These are phyloP conservation scores for Penicillium sp. DNA, from an alignment of 2,329 filamentous ascomycete genomes.

Conservation along the genomic window DNA sequence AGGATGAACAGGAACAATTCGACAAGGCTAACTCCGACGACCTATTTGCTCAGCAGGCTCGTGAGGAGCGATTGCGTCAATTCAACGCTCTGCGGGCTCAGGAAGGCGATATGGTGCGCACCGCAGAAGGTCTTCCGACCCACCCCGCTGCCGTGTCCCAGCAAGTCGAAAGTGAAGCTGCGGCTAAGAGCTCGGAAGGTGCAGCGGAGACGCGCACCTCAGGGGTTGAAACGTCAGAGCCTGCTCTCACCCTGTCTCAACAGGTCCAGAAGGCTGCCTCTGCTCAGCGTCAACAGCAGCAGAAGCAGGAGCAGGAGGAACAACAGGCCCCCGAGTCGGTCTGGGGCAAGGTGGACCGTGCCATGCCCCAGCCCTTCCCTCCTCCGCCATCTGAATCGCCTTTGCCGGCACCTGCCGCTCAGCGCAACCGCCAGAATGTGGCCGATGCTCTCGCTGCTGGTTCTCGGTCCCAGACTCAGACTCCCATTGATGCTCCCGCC, in stretches of 20 bases:
- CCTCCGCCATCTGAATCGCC: conserved; percentile 73
- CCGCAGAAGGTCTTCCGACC: conserved; percentile 40
- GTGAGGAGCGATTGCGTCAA: conserved; percentile 69
- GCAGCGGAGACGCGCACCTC: conserved; percentile 21
- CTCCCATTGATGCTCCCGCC: conserved; percentile 62
- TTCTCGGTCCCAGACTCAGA: conserved; percentile 70
- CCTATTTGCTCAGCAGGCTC: conserved; percentile 49
- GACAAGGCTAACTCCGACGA: conserved; percentile 41
- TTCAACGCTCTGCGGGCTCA: conserved; percentile 76
- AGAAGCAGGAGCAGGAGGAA: conserved; percentile 27
- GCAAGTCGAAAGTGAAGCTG: conserved; percentile 24
- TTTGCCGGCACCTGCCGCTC: conserved; percentile 80
- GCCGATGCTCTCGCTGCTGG: conserved; percentile 66
- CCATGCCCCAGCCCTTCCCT: conserved; percentile 65
- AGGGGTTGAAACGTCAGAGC: conserved; percentile 33
- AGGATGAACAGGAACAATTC: conserved; percentile 59
- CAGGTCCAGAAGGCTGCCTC: conserved; percentile 71
- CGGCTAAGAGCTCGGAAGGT: conserved; percentile 19
- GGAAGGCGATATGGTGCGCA: conserved; percentile 52
- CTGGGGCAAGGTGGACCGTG: conserved; percentile 58
- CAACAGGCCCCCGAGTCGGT: conserved; percentile 46
- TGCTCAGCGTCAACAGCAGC: conserved; percentile 38
- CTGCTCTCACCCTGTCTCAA: conserved; percentile 69
- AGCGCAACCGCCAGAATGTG: conserved; percentile 76
- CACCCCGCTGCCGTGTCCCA: conserved; percentile 35